Conservation (phyloP, 495 filamentous ascomycete genomes). For the Polyplosphaeria fusca region DNA sequence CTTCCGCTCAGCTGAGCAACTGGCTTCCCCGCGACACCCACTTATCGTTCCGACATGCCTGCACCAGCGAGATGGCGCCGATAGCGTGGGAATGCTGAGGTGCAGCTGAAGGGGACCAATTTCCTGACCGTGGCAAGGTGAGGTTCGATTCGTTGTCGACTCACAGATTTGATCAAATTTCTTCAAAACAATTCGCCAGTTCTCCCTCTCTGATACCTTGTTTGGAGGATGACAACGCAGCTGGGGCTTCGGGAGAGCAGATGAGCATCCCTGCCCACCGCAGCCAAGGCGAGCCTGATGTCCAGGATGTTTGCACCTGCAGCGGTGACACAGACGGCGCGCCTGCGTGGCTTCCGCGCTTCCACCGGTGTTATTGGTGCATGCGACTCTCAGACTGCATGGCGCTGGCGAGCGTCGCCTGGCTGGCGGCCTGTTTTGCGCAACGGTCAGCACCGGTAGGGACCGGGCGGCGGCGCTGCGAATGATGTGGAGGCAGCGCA, state of each 20-base stretch:
- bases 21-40: slow-evolving; percentile 14
- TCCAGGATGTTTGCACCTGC: neutral
- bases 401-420: slow-evolving; percentile 6
- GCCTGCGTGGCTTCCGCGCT: slow-evolving; percentile 14
- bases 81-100: too few relatives aligned
- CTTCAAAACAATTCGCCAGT: neutral
- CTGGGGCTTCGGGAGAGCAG: neutral
- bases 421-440: slow-evolving; percentile 11
- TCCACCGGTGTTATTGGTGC: slow-evolving; percentile 9
- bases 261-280: slow-evolving; percentile 10
- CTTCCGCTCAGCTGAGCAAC: neutral
- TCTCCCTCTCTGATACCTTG: neutral
- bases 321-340: slow-evolving; percentile 4
- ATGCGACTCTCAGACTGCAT: slow-evolving; percentile 12
- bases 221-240: slow-evolving; percentile 4
- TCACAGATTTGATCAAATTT: neutral
- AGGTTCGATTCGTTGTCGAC: neutral
- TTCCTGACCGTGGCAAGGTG: too few relatives aligned
- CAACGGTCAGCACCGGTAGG: slow-evolving; percentile 27
- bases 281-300: neutral
- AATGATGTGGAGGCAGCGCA: slow-evolving; percentile 19
- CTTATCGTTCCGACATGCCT: slow-evolving; percentile 1
- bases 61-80: too few relatives aligned
- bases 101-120: too few relatives aligned
- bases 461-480: slow-evolving; percentile 11